phyloP scores from a whole-genome alignment of 2,329 filamentous ascomycete species.

The Myriosclerotinia scirpicola region DNA sequence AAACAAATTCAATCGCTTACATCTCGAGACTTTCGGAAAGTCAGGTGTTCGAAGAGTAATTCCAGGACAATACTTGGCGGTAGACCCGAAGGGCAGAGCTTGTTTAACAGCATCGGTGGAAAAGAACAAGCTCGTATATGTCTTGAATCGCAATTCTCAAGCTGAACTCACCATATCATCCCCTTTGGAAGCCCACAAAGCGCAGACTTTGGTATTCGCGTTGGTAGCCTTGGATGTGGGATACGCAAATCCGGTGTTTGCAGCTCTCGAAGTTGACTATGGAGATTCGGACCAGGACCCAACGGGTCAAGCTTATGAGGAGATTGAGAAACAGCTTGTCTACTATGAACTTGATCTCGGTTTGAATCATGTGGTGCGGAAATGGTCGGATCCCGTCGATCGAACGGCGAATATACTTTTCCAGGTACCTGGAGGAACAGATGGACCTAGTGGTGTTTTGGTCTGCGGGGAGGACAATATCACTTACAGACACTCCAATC shows the following conservation, averaged over 20 bases:
- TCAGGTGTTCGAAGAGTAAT: conserved; percentile 91
- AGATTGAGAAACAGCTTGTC: conserved; percentile 85
- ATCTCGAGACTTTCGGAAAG: conserved; percentile 97
- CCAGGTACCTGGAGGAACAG: conserved; percentile 89
- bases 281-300: conserved; percentile 88
- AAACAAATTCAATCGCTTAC: conserved; percentile 84
- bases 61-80: conserved; percentile 92
- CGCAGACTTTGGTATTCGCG: conserved; percentile 85
- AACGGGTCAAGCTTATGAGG: conserved; percentile 75
- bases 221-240: conserved; percentile 89
- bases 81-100: conserved; percentile 92
- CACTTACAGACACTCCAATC: conserved; percentile 95
- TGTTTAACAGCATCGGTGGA: conserved; percentile 92
- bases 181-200: conserved; percentile 91
- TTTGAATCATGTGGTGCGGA: conserved; percentile 93
- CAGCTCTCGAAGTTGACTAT: conserved; percentile 91
- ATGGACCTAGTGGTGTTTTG: conserved; percentile 91
- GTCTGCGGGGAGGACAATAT: conserved; percentile 94
- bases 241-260: conserved; percentile 96
- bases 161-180: conserved; percentile 96
- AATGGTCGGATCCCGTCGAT: conserved; percentile 94
- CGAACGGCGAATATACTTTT: conserved; percentile 86
- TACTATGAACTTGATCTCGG: conserved; percentile 98
- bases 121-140: conserved; percentile 99
- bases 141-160: conserved; percentile 92